Percentiles rank a stretch among this genome's conserved stretches.
These are phyloP conservation scores for Paramecium bursaria DNA, from an alignment of 73 alveolate species.

Conservation along the genomic window DNA sequence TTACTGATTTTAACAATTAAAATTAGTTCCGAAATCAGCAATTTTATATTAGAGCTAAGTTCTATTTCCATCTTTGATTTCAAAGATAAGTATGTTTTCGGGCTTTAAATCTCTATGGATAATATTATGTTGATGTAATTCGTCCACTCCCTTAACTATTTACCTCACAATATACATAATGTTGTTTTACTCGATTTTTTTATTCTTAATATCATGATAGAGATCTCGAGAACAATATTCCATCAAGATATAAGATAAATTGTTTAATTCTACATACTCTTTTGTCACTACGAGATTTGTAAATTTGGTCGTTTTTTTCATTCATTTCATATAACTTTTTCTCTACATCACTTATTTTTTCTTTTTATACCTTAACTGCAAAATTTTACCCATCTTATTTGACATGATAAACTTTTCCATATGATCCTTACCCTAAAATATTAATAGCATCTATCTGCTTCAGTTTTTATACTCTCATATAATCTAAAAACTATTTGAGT, in stretches of 20 bases:
- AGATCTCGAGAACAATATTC: constrained; percentile 53
- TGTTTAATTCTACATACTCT: too few relatives aligned
- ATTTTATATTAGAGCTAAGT: background rate
- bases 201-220: background rate
- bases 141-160: constrained; percentile 33
- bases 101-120: constrained; percentile 68
- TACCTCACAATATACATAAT: constrained; percentile 8
- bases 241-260: constrained; percentile 47
- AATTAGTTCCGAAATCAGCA: constrained; percentile 64
- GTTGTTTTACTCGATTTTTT: constrained; percentile 5
- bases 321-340: too few relatives aligned
- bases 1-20: background rate
- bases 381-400: background rate
- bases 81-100: constrained; percentile 47
- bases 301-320: too few relatives aligned
- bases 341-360: too few relatives aligned
- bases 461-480: background rate
- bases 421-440: background rate
- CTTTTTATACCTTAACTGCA: background rate
- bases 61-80: background rate
- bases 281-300: too few relatives aligned
- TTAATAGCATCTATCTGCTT: background rate
- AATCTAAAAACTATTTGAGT: background rate
- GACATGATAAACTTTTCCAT: constrained; percentile 1
- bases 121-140: constrained; percentile 19